Base-by-base conservation (phyloP, 78 protist species). In the Dictyostelium intermedium region DNA sequence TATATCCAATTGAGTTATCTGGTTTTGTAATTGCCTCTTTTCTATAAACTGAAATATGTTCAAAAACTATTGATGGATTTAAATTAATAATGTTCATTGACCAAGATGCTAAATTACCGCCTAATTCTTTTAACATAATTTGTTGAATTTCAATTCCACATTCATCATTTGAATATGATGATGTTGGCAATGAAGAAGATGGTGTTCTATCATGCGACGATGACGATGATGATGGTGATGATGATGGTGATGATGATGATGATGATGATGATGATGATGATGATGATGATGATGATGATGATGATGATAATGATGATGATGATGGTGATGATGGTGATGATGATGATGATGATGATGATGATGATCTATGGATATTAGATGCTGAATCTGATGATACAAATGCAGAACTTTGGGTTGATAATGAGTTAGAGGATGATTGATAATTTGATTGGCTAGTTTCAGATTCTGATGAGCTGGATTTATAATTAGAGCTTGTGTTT, bases 131-230 rank as follows among this genome's bases (percentile, higher is more conserved):
- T 5, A 80, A 18, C 27, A 80, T 50, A 3, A 27, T 32, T 30
- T 80, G 85, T 53, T 32, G 50, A n/a, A 80, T 16, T 50, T 80
- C 85, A 32, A 80, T 11, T 25, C 85, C 85, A 80, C 85, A 80
- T 50, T 53, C 60, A 30, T 80, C 83, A 41, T 79, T 39, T 14
- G 84, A 43, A 45, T 50, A n/a, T 20, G 86, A 43, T 23, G n/a
- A 14, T 3, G 20, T 34, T 13, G 74, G 30, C 0, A 7, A 37
- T 23, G 30, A 23, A 27, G 69, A 23, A 0, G 70, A 20, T 14
- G 41, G 16, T 20, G 27, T 14, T 13, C 53, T 45, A 50, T 13
- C 23, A 47, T 0, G 1, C 47, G 66, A 20, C 13, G 1, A 1
- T 2, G 18, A 27, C 6, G 69, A 34, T 16, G 81, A 16, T 69